A percentile compares a stretch with the other conserved stretches of the same genome.
These are phyloP conservation scores for Sugiyamaella americana DNA, from an alignment of 805 yeast genomes.

Conservation along the genomic window DNA sequence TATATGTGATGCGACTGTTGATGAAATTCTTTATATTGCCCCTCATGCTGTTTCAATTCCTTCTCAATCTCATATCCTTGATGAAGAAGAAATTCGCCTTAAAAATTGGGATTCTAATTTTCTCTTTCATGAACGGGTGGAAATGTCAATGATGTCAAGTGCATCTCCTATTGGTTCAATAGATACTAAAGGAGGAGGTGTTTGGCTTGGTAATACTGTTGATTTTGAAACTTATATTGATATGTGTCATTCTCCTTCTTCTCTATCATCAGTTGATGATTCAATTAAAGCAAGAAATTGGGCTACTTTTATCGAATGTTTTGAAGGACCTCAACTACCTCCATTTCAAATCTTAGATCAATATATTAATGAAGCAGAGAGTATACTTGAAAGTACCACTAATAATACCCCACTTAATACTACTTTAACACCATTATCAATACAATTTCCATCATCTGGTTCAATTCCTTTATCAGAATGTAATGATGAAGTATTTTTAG, in stretches of 20 bases:
- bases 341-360: constrained; percentile 18
- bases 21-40: constrained; percentile 16
- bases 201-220: constrained; percentile 81
- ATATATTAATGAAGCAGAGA: constrained; percentile 20
- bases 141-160: constrained; percentile 74
- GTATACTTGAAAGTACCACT: background rate
- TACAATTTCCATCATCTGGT: constrained; percentile 78
- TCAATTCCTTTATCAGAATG: constrained; percentile 71
- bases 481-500: constrained; percentile 51
- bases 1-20: constrained; percentile 18
- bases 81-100: constrained; percentile 22
- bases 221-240: constrained; percentile 40
- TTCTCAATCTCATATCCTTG: constrained; percentile 12
- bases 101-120: constrained; percentile 42
- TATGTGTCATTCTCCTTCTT: background rate
- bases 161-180: constrained; percentile 49
- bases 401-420: background rate
- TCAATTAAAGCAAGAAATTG: constrained; percentile 20
- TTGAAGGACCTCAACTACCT: constrained; percentile 26
- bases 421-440: constrained; percentile 16
- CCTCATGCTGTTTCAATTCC: constrained; percentile 25
- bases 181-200: constrained; percentile 15
- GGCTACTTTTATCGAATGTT: constrained; percentile 34
- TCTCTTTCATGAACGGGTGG: constrained; percentile 69
- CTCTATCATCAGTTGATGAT: constrained; percentile 1